phyloP scores from a whole-genome alignment of 306 rosid species.

The Trifolium pratense region DNA sequence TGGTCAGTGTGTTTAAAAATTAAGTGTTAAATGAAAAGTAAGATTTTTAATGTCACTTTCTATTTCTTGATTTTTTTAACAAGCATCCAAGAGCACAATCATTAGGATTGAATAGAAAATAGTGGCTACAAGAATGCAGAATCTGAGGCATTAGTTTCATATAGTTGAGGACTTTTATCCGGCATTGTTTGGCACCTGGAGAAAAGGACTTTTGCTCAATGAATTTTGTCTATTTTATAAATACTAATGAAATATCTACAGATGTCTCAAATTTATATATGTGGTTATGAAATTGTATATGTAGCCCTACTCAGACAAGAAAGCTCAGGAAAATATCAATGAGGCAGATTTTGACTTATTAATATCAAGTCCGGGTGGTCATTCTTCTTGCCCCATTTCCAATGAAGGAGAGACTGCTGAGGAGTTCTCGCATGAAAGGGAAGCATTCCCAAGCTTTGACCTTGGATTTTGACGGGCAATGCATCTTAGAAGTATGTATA shows the following conservation, averaged over 20 bases:
- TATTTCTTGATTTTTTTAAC: not conserved
- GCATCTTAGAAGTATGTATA: slow-evolving; percentile 22
- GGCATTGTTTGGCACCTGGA: slow-evolving; percentile 12
- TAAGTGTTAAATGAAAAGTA: not conserved
- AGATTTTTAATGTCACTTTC: not conserved
- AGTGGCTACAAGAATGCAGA: slow-evolving; percentile 24
- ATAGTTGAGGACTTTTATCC: slow-evolving; percentile 15
- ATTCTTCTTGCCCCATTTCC: slow-evolving; percentile 41
- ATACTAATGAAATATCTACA: slow-evolving; percentile 24
- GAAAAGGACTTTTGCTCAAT: slow-evolving; percentile 17
- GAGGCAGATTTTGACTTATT: slow-evolving; percentile 42
- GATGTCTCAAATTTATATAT: slow-evolving; percentile 28
- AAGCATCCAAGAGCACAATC: not conserved
- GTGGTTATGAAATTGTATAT: slow-evolving; percentile 30
- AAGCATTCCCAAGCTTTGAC: slow-evolving; percentile 69
- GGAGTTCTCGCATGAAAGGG: slow-evolving; percentile 45
- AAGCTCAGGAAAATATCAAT: slow-evolving; percentile 40
- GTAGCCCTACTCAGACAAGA: slow-evolving; percentile 50
- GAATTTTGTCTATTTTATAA: slow-evolving; percentile 30
- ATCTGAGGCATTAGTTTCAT: slow-evolving; percentile 22
- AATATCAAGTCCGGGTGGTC: slow-evolving; percentile 32
- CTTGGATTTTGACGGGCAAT: slow-evolving; percentile 68
- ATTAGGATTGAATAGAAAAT: not conserved
- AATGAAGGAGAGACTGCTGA: slow-evolving; percentile 38
- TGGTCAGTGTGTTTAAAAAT: not conserved